Conservation (phyloP, 2,329 filamentous ascomycete species). For the Penicillium expansum region DNA sequence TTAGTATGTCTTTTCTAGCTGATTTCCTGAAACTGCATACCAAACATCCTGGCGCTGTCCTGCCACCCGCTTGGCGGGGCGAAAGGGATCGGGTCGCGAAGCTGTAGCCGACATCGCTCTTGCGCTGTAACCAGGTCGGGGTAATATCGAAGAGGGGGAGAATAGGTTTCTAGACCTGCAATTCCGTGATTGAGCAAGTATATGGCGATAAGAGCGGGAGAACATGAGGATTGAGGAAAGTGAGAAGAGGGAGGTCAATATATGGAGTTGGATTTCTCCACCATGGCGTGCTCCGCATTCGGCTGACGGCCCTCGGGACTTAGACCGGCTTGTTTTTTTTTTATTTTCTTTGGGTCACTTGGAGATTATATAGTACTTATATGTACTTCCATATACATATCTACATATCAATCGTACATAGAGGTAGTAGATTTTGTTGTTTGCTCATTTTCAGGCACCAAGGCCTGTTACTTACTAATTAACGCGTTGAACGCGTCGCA, state of each 20-base stretch:
- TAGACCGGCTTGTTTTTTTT: not conserved
- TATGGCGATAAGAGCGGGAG: conserved; percentile 1
- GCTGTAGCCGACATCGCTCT: conserved; percentile 43
- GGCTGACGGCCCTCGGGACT: not conserved
- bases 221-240: conserved; percentile 10
- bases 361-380: not conserved
- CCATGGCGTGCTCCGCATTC: conserved; percentile 23
- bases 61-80: conserved; percentile 49
- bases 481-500: conserved; percentile 3
- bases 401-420: not conserved
- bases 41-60: conserved; percentile 53
- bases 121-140: conserved; percentile 21
- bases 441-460: not conserved
- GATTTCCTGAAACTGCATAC: conserved; percentile 26
- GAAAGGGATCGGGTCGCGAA: conserved; percentile 42
- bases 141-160: conserved; percentile 11
- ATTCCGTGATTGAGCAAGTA: conserved; percentile 3
- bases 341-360: not conserved
- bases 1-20: conserved; percentile 11
- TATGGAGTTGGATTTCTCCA: conserved; percentile 1
- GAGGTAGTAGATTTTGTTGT: not conserved
- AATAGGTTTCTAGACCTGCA: not conserved
- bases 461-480: conserved; percentile 5
- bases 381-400: not conserved
- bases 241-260: not conserved